Evolutionary conservation across 306 rosid genomes (phyloP).

Genomic region (Clitoria ternatea): DNA sequence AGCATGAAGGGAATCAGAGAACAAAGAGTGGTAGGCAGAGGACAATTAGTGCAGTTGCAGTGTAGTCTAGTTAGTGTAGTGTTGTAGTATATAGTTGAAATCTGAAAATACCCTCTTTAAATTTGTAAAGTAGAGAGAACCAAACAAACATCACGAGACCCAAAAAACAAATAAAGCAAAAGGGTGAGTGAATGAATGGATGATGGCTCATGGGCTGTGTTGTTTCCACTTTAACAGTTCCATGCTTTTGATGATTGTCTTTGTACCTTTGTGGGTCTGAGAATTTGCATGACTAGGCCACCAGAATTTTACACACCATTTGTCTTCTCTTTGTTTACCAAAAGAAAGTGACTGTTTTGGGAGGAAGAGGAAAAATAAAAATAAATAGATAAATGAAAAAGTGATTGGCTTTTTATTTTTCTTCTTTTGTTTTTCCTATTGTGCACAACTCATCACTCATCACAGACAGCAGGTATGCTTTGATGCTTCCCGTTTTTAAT

Average conservation of each 20-base stretch:
- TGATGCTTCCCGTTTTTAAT: neutral
- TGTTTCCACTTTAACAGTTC: slow-evolving; percentile 40
- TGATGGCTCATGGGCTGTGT: slow-evolving; percentile 39
- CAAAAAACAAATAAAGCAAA: slow-evolving; percentile 25
- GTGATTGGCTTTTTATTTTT: neutral
- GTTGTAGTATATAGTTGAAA: neutral
- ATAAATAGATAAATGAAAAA: no score
- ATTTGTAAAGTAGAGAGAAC: slow-evolving; percentile 31
- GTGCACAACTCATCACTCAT: slow-evolving; percentile 40
- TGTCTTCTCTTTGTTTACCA: slow-evolving; percentile 6
- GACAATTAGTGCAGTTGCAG: slow-evolving; percentile 35
- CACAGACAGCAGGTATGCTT: slow-evolving; percentile 36
- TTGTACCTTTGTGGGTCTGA: slow-evolving; percentile 30
- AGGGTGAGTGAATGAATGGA: slow-evolving; percentile 15
- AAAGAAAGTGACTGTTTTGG: slow-evolving; percentile 5
- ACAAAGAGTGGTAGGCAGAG: slow-evolving; percentile 35
- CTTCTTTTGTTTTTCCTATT: neutral
- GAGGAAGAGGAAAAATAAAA: slow-evolving; percentile 16
- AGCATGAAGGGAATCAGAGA: slow-evolving; percentile 71
- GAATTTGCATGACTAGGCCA: neutral
- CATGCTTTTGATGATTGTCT: slow-evolving; percentile 37
- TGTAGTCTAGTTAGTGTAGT: neutral
- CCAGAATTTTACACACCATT: slow-evolving; percentile 1
- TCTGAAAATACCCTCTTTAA: slow-evolving; percentile 14
- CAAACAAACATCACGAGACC: slow-evolving; percentile 28